phyloP scores from a whole-genome alignment of 495 filamentous ascomycete species.

The Xylaria acuta region DNA sequence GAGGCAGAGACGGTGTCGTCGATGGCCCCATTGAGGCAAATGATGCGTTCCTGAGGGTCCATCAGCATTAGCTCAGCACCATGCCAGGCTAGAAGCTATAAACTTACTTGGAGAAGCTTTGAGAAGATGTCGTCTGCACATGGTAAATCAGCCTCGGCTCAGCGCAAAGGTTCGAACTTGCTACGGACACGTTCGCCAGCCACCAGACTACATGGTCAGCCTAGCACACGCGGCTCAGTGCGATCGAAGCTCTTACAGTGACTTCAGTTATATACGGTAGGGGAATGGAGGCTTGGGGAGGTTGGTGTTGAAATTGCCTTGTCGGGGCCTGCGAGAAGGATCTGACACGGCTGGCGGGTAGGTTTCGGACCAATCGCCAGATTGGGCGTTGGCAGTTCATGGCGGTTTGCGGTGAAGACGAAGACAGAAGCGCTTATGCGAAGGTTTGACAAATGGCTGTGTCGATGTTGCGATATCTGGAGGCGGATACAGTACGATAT shows the following conservation, averaged over 20 bases:
- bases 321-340: constrained; percentile 46
- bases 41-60: constrained; percentile 78
- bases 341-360: constrained; percentile 37
- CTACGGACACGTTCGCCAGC: constrained; percentile 84
- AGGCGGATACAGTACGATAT: neutral
- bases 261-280: constrained; percentile 81
- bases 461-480: neutral
- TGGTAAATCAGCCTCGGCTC: constrained; percentile 33
- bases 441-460: neutral
- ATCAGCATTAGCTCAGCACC: constrained; percentile 26
- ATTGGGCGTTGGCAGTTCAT: constrained; percentile 46
- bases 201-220: constrained; percentile 73
- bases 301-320: constrained; percentile 33
- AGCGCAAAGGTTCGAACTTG: constrained; percentile 29
- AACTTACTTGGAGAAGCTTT: constrained; percentile 70
- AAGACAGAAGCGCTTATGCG: neutral
- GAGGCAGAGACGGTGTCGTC: constrained; percentile 87
- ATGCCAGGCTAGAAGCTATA: too few relatives aligned
- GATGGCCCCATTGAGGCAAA: constrained; percentile 92
- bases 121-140: constrained; percentile 82
- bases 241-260: constrained; percentile 65
- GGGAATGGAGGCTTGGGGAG: constrained; percentile 64
- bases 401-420: neutral
- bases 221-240: constrained; percentile 16
- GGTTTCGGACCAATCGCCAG: constrained; percentile 39